phyloP scores from a whole-genome alignment of 345 rosid genomes.

The Boechera stricta region DNA sequence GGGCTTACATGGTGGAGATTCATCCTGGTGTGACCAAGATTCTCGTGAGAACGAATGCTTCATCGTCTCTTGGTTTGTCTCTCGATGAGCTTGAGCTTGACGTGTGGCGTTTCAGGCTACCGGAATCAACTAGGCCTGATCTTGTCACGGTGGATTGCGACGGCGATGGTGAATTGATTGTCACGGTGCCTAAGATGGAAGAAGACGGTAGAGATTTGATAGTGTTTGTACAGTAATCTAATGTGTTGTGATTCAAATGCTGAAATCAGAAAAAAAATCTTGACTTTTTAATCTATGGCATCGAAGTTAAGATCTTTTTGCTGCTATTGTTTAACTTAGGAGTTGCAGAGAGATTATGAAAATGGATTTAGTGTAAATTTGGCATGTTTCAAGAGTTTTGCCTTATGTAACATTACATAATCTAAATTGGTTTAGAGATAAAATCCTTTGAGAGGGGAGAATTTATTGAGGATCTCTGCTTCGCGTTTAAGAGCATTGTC shows the following conservation, averaged over 20 bases:
- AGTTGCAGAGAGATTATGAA: not conserved
- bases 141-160: constrained; percentile 72
- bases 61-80: constrained; percentile 58
- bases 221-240: constrained; percentile 74
- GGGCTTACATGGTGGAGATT: constrained; percentile 76
- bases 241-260: not conserved
- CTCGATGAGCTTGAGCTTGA: constrained; percentile 78
- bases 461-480: constrained; percentile 62
- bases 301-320: not conserved
- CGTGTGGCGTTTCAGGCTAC: constrained; percentile 88
- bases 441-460: constrained; percentile 60
- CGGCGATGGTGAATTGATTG: constrained; percentile 77
- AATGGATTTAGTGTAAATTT: not conserved
- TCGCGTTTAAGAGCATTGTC: constrained; percentile 56
- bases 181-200: constrained; percentile 80
- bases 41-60: constrained; percentile 67
- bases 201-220: constrained; percentile 65
- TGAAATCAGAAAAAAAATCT: not conserved
- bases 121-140: constrained; percentile 80
- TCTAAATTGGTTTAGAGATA: constrained; percentile 23
- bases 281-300: not conserved
- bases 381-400: constrained; percentile 22
- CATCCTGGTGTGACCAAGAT: constrained; percentile 81
- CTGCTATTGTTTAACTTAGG: not conserved
- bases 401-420: constrained; percentile 16